Conservation (phyloP, 208 protist species). For the Acanthamoeba castellanii region DNA sequence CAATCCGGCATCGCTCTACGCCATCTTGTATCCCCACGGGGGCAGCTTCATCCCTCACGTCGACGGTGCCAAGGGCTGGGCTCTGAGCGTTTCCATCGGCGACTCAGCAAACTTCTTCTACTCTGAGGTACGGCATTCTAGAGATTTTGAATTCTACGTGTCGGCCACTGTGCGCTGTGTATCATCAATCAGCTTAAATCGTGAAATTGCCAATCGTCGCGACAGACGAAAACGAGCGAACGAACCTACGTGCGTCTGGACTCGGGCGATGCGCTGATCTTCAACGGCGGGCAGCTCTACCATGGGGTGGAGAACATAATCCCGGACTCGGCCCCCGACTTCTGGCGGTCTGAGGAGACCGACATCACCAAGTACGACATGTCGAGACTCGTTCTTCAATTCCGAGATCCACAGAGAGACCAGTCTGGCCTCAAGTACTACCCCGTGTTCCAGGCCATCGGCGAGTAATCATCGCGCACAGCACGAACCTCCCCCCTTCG, state of each 20-base stretch:
- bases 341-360: constrained; percentile 42
- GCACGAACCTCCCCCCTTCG: not conserved
- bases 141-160: not conserved
- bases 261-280: constrained; percentile 50
- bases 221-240: constrained; percentile 51
- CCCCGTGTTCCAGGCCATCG: constrained; percentile 49
- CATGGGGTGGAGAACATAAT: constrained; percentile 54
- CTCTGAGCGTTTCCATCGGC: constrained; percentile 38
- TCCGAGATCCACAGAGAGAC: constrained; percentile 60
- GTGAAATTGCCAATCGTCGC: not conserved
- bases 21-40: constrained; percentile 45
- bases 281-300: constrained; percentile 57
- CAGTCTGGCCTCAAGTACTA: constrained; percentile 63
- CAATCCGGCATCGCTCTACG: constrained; percentile 31
- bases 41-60: constrained; percentile 59
- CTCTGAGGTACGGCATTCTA: constrained; percentile 1
- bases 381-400: constrained; percentile 53
- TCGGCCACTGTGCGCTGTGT: not conserved
- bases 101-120: constrained; percentile 62
- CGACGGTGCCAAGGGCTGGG: constrained; percentile 46
- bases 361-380: constrained; percentile 57
- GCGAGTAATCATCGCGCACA: constrained; percentile 24
- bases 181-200: not conserved
- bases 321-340: not conserved
- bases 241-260: constrained; percentile 58